Conservation (phyloP, 2,329 filamentous ascomycete genomes). For the Diaporthe longicolla region DNA sequence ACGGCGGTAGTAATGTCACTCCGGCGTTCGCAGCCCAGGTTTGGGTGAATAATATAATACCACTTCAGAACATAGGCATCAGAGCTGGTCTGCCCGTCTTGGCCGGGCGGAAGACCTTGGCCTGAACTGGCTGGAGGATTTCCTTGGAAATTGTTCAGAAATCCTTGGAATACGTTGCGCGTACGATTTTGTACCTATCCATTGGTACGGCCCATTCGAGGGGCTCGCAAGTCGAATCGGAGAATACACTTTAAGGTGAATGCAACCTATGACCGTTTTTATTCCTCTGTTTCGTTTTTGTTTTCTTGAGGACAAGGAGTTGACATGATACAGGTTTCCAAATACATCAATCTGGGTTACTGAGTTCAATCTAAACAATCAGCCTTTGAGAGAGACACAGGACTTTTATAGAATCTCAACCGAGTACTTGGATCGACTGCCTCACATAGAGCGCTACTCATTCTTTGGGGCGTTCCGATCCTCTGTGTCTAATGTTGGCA, state of each 20-base stretch:
- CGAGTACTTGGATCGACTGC: slow-evolving; percentile 76
- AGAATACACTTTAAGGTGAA: slow-evolving; percentile 64
- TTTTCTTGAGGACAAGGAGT: neutral
- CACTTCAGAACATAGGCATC: slow-evolving; percentile 74
- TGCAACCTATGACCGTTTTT: slow-evolving; percentile 35
- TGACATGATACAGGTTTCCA: slow-evolving; percentile 63
- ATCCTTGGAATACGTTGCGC: slow-evolving; percentile 74
- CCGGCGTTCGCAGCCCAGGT: slow-evolving; percentile 73
- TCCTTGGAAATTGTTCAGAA: slow-evolving; percentile 73
- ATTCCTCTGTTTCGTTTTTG: too few relatives aligned
- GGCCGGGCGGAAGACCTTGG: slow-evolving; percentile 74
- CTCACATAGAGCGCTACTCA: slow-evolving; percentile 76
- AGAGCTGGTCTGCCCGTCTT: slow-evolving; percentile 78
- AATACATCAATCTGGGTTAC: slow-evolving; percentile 81
- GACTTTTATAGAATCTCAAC: slow-evolving; percentile 76
- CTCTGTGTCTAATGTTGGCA: slow-evolving; percentile 79
- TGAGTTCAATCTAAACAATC: slow-evolving; percentile 77
- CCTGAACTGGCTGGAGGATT: slow-evolving; percentile 76
- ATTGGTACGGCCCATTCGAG: slow-evolving; percentile 79
- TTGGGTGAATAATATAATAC: slow-evolving; percentile 81
- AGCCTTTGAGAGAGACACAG: slow-evolving; percentile 70
- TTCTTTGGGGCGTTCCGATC: slow-evolving; percentile 84
- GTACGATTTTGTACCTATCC: slow-evolving; percentile 74
- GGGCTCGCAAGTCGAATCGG: slow-evolving; percentile 78
- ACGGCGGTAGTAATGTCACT: slow-evolving; percentile 74